Evolutionary conservation across 2,329 filamentous ascomycete species (phyloP).

Genomic region (Neofusicoccum laricinum): DNA sequence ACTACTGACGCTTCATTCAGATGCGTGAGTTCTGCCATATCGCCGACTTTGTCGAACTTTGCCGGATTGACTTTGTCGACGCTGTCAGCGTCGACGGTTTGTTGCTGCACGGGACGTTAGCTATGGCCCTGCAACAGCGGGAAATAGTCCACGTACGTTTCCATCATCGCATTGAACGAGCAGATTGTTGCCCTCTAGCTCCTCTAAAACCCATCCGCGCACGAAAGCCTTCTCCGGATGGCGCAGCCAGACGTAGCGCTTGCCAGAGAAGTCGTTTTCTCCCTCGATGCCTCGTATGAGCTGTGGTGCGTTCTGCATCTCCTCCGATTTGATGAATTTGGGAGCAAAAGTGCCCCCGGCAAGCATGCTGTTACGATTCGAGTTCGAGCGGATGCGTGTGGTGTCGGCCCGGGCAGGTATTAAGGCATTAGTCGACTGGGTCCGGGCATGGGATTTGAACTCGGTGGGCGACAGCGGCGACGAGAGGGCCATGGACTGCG

Average conservation of each 20-base stretch:
- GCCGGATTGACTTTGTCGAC: slow-evolving; percentile 99
- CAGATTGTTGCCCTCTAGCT: slow-evolving; percentile 65
- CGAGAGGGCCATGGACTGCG: slow-evolving; percentile 73
- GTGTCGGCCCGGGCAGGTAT: slow-evolving; percentile 35
- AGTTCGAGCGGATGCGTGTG: slow-evolving; percentile 53
- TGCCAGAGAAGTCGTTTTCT: slow-evolving; percentile 98
- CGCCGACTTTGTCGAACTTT: slow-evolving; percentile 98
- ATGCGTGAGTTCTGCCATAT: slow-evolving; percentile 98
- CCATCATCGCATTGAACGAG: slow-evolving; percentile 93
- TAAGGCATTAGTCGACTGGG: slow-evolving; percentile 55
- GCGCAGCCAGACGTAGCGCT: slow-evolving; percentile 95
- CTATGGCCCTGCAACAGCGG: background rate
- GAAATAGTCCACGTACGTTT: slow-evolving; percentile 56
- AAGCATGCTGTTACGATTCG: slow-evolving; percentile 60
- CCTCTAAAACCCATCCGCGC: slow-evolving; percentile 86
- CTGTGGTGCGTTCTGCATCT: slow-evolving; percentile 59
- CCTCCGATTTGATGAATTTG: slow-evolving; percentile 89
- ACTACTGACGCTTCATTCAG: slow-evolving; percentile 97
- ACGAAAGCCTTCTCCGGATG: slow-evolving; percentile 86
- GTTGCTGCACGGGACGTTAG: slow-evolving; percentile 57
- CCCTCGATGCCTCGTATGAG: slow-evolving; percentile 76
- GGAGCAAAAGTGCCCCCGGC: slow-evolving; percentile 86
- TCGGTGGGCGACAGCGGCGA: slow-evolving; percentile 51
- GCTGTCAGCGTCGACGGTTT: slow-evolving; percentile 78
- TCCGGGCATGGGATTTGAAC: slow-evolving; percentile 60